These are phyloP conservation scores for Chlorella sp. DNA, from an alignment of 139 green algal genomes.

Conservation along the genomic window DNA sequence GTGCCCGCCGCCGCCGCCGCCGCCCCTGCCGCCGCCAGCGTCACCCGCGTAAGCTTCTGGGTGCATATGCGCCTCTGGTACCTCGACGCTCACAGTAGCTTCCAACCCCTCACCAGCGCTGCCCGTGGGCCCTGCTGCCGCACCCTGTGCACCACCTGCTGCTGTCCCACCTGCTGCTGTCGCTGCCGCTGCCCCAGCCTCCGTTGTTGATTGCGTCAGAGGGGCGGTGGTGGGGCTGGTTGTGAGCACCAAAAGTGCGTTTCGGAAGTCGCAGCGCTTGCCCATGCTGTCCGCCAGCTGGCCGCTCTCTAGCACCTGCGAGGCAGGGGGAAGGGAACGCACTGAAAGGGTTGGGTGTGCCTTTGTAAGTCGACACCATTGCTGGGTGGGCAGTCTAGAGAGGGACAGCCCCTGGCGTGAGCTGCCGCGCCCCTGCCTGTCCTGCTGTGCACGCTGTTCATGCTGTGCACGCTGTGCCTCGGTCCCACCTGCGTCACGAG, in stretches of 20 bases:
- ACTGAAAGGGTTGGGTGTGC: not conserved
- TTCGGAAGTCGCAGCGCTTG: constrained; percentile 37
- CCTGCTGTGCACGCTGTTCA: too few species aligned
- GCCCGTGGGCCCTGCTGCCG: not conserved
- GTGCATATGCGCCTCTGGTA: constrained; percentile 5
- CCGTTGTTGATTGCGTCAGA: not conserved
- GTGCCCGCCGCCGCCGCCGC: not conserved
- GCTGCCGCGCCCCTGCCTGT: not conserved
- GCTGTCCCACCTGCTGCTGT: not conserved
- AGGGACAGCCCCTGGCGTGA: too few species aligned
- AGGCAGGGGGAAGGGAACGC: not conserved
- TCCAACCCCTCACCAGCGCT: not conserved
- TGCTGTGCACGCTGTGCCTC: not conserved
- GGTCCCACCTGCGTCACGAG: constrained; percentile 29
- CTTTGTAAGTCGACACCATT: not conserved
- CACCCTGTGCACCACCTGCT: not conserved
- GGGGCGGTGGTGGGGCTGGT: constrained; percentile 13
- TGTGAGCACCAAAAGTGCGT: constrained; percentile 35
- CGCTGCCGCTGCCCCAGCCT: not conserved
- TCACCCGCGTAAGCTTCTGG: not conserved
- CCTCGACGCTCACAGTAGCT: not conserved
- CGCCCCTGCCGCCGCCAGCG: not conserved
- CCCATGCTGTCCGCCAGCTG: constrained; percentile 46
- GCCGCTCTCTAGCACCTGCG: constrained; percentile 33
- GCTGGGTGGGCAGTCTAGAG: not conserved